These are phyloP conservation scores for Arthrobotrys sphaeroides DNA, from an alignment of 2,329 filamentous ascomycete genomes.

Conservation along the genomic window DNA sequence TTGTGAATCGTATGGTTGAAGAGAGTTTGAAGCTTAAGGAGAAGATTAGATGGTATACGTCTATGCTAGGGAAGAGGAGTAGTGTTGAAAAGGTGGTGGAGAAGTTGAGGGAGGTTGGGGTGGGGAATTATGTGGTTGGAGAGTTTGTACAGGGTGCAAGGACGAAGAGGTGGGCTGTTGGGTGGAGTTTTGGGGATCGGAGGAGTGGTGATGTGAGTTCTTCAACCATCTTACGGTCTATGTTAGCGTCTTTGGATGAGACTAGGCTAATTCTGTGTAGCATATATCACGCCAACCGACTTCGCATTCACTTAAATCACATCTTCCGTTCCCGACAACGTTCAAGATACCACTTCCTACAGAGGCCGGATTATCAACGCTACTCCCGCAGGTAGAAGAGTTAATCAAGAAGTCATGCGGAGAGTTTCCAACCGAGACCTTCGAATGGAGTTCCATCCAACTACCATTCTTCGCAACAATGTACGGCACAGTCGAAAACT, in stretches of 20 bases:
- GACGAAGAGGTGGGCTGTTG: slow-evolving; percentile 86
- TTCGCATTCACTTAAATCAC: slow-evolving; percentile 14
- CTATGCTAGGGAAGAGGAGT: slow-evolving; percentile 84
- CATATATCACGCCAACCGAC: slow-evolving; percentile 45
- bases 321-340: slow-evolving; percentile 46
- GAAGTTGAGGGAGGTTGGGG: slow-evolving; percentile 67
- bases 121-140: slow-evolving; percentile 83
- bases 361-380: slow-evolving; percentile 21
- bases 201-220: slow-evolving; percentile 68
- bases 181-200: slow-evolving; percentile 79
- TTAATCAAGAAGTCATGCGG: slow-evolving; percentile 16
- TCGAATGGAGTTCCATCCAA: slow-evolving; percentile 38
- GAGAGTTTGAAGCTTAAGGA: slow-evolving; percentile 70
- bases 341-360: slow-evolving; percentile 28
- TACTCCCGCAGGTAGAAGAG: slow-evolving; percentile 29
- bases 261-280: neutral
- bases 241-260: neutral
- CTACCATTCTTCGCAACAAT: slow-evolving; percentile 37
- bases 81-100: slow-evolving; percentile 73
- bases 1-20: slow-evolving; percentile 75
- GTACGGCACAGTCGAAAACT: slow-evolving; percentile 30
- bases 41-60: slow-evolving; percentile 84
- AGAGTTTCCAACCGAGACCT: slow-evolving; percentile 30
- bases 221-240: no score
- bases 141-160: slow-evolving; percentile 78